Base-by-base conservation (phyloP, 2,329 filamentous ascomycete species). In the Helotiales sp. region DNA sequence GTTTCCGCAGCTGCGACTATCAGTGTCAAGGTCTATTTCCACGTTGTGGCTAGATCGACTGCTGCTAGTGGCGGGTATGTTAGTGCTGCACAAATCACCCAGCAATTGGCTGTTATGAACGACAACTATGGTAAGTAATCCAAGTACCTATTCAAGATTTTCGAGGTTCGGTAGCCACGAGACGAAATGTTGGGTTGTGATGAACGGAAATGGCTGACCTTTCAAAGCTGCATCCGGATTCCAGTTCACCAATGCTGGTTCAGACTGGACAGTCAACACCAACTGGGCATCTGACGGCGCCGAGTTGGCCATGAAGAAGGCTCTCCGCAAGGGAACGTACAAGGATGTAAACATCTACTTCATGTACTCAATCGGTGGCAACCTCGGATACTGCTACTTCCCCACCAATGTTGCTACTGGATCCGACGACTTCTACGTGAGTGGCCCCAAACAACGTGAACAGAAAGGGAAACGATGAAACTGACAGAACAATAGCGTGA, bases 301-400 rank as follows among this genome's bases (percentile, higher is more conserved):
- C 58, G 79, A 83, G 73, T 67, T 79, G 47, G 76, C 73, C 52
- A 84, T 84, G 81, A 83, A 83, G 78, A 73, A 73, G 24, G 71
- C 79, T 30, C 79, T 84, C 52, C 80, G 82, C 73, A 78, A 81
- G 75, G 79, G 77, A 57, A 70, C 71, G 64, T 77, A 77, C 68
- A 71, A 73, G 60, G 72, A 71, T 28, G 69, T 78, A 37, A 78
- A 78, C 50, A 54, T 78, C 13, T 78, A 78, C 69, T 77, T 77
- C 70, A 67, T 74, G 59, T 71, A 73, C 57, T 20, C 34, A 8
- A 57, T 67, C 34, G 47, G 47, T 15, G 65, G 65, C 10, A 60
- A 49, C 34, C 24, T 60, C 26, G 60, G 64, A 47, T 49, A 67
- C 62, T 69, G 68, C 24, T 67, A 67, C 30, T 69, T 62, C 52